phyloP scores from a whole-genome alignment of 2,329 filamentous ascomycete species.

The Huntiella bhutanensis region DNA sequence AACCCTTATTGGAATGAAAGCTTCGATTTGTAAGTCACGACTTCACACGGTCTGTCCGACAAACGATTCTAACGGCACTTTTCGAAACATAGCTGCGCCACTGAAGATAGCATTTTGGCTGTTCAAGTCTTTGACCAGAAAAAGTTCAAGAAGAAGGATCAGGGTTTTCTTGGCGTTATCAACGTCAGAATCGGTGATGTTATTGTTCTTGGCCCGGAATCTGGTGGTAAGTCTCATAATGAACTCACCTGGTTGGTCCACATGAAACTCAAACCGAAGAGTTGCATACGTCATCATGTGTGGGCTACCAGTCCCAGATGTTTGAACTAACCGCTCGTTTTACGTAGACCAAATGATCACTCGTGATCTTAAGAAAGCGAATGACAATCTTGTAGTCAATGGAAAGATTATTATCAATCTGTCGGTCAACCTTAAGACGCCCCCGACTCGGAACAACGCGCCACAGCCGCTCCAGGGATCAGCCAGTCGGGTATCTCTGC shows the following conservation, averaged over 20 bases:
- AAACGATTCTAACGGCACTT: not conserved
- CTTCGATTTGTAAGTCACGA: slow-evolving; percentile 71
- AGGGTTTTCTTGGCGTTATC: slow-evolving; percentile 86
- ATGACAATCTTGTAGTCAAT: slow-evolving; percentile 92
- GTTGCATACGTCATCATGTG: not conserved
- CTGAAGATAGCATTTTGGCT: slow-evolving; percentile 87
- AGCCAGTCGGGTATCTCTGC: slow-evolving; percentile 26
- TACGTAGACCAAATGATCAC: slow-evolving; percentile 91
- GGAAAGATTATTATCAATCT: slow-evolving; percentile 94
- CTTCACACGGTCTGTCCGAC: not conserved
- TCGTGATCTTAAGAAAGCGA: slow-evolving; percentile 89
- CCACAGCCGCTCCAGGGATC: slow-evolving; percentile 10
- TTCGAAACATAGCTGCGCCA: slow-evolving; percentile 46
- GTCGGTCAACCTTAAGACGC: slow-evolving; percentile 67
- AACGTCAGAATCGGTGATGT: slow-evolving; percentile 92
- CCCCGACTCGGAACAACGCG: slow-evolving; percentile 32
- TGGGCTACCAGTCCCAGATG: not conserved
- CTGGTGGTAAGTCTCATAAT: slow-evolving; percentile 49
- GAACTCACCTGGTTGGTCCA: not conserved
- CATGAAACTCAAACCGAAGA: not conserved
- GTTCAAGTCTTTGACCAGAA: slow-evolving; percentile 99
- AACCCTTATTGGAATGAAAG: slow-evolving; percentile 99
- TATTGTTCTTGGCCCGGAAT: slow-evolving; percentile 72
- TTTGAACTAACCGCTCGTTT: not conserved
- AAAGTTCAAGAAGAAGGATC: slow-evolving; percentile 99